Base-by-base conservation (phyloP, 331 rosid species). In the Pyracantha coccinea region DNA sequence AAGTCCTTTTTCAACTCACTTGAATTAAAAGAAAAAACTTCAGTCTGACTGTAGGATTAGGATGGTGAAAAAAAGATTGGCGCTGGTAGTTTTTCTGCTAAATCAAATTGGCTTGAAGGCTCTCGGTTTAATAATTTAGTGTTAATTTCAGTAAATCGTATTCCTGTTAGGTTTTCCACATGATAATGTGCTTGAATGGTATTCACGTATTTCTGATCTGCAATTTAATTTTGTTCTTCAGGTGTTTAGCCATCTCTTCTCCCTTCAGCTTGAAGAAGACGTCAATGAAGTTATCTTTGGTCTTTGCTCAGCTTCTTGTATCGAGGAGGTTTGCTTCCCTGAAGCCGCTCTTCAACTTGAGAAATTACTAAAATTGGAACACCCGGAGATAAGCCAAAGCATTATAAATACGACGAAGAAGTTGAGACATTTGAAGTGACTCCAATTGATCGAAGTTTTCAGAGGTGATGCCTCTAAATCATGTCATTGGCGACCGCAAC, bases 211-310 rank as follows among this genome's bases (percentile, higher is more conserved):
- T 44, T 59, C 59, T 71, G 19, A 28, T 65, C 35, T 41, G 69
- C 60, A 19, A 20, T 74, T 70, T 83, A 16, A 53, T 81, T 13
- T 80, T 41, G 14, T 33, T 61, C n/a, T 75, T 57, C 74, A 94
- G 98, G 97, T 91, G 55, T 94, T 94, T 69, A 71, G 84, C 78
- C 93, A 86, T 84, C 82, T 94, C 44, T 88, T 85, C 84, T 57
- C 82, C 85, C 96, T 94, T 81, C 86, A 86, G 81, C 87, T 87
- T 65, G 99, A 94, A 61, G 97, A 94, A 85, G 99, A 94, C 61
- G 93, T 94, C 59, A 94, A 94, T 73, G 98, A 94, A 85, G 91
- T 91, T 59, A 82, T 91, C 59, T 91, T 94, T 64, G 97, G 92
- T 29, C 92, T 94, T 47, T 84, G 87, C 55, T 86, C 88, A 0